Evolutionary conservation across 352 stramenopile species (phyloP).

Genomic region (Phytophthora melonis): DNA sequence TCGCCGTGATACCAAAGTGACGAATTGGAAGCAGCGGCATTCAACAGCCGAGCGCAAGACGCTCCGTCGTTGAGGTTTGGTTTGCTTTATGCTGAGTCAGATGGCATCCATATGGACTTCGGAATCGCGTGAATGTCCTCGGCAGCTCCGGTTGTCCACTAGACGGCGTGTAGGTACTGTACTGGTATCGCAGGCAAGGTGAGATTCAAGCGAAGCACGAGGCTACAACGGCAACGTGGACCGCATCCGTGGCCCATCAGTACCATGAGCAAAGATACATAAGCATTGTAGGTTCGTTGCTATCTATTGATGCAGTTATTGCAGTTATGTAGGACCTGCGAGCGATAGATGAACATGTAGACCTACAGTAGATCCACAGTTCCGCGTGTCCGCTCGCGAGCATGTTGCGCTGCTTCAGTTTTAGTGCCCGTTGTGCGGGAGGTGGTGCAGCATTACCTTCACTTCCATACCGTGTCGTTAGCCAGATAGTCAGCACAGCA

Average conservation of each 20-base stretch:
- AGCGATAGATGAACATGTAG: neutral
- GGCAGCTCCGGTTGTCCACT: neutral
- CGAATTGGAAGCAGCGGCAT: neutral
- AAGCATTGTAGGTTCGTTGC: constrained; percentile 4
- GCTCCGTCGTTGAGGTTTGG: neutral
- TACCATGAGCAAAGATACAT: neutral
- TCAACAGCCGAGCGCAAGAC: neutral
- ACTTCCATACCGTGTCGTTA: constrained; percentile 5
- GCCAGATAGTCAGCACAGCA: constrained; percentile 21
- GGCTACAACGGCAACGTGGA: neutral
- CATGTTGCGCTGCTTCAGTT: neutral
- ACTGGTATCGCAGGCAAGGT: neutral
- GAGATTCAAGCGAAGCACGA: constrained; percentile 15
- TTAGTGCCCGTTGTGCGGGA: neutral
- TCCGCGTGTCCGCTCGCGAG: neutral
- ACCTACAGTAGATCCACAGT: neutral
- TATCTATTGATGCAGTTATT: neutral
- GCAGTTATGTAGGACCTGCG: neutral
- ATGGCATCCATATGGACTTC: constrained; percentile 22
- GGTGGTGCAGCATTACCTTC: constrained; percentile 11
- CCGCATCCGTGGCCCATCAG: constrained; percentile 6
- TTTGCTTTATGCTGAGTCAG: constrained; percentile 25
- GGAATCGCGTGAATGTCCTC: neutral
- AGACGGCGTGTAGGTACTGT: neutral
- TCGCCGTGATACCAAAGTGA: neutral